Evolutionary conservation across 2,329 filamentous ascomycete genomes (phyloP).

Genomic region (Aspergillus awamori): DNA sequence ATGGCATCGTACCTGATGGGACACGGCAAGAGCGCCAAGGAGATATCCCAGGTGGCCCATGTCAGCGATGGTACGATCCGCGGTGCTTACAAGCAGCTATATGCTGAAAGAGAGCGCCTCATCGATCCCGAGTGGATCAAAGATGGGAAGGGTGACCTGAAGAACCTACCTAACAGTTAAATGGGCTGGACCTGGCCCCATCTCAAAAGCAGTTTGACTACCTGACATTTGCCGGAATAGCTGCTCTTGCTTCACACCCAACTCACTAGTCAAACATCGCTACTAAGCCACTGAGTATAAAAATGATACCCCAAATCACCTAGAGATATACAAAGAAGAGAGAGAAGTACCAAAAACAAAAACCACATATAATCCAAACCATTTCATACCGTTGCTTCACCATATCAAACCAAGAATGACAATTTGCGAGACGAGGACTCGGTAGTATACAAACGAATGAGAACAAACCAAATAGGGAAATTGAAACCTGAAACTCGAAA

Average conservation of each 20-base stretch:
- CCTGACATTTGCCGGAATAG: background rate
- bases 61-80: conserved; percentile 98
- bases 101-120: conserved; percentile 71
- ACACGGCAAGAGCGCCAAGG: conserved; percentile 76
- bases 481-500: no score
- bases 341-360: conserved; percentile 5
- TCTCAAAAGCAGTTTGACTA: background rate
- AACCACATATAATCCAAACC: background rate
- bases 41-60: conserved; percentile 80
- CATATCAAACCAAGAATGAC: no score
- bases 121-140: conserved; percentile 75
- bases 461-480: no score
- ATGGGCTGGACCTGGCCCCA: background rate
- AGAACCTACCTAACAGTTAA: conserved; percentile 65
- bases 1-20: conserved; percentile 89
- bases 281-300: background rate
- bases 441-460: no score
- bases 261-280: conserved; percentile 1
- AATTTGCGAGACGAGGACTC: no score
- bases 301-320: conserved; percentile 22
- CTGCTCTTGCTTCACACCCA: background rate
- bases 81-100: conserved; percentile 89
- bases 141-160: conserved; percentile 70
- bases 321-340: conserved; percentile 7
- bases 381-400: background rate